Conservation (phyloP, 345 rosid genomes). For the Arabidopsis suecica region DNA sequence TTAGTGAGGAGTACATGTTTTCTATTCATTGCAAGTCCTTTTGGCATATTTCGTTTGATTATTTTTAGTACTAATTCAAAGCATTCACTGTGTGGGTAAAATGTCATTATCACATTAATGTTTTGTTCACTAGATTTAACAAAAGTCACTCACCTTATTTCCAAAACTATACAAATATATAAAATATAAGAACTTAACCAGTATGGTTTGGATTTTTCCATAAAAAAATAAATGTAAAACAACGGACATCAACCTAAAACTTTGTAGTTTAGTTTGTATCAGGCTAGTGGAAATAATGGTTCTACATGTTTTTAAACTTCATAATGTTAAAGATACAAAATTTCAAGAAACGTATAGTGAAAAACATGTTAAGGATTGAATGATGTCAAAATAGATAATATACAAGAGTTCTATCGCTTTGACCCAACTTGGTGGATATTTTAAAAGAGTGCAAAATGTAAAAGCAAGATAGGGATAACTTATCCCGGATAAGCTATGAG, state of each 20-base stretch:
- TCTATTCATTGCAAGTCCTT: constrained; percentile 16
- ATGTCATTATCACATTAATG: constrained; percentile 15
- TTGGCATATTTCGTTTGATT: constrained; percentile 4
- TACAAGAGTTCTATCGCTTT: background rate
- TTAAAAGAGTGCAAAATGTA: too few relatives aligned
- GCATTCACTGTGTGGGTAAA: constrained; percentile 1
- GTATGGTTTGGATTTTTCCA: background rate
- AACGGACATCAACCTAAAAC: background rate
- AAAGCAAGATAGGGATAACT: background rate
- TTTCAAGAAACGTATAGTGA: background rate
- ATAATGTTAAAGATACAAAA: background rate
- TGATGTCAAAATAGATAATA: background rate
- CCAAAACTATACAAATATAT: constrained; percentile 2
- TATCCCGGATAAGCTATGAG: too few relatives aligned
- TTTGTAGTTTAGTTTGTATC: constrained; percentile 5
- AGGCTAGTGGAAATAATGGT: background rate
- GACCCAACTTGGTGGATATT: background rate
- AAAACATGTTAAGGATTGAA: background rate
- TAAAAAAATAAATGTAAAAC: background rate
- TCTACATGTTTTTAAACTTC: background rate
- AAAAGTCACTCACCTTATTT: constrained; percentile 8
- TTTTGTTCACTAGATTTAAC: constrained; percentile 4
- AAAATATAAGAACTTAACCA: background rate
- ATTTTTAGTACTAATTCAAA: background rate
- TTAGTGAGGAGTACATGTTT: background rate